A percentile compares a stretch with the other conserved stretches of the same genome.
Conservation (phyloP, 163 green algal species). For the Volvox carteri region DNA sequence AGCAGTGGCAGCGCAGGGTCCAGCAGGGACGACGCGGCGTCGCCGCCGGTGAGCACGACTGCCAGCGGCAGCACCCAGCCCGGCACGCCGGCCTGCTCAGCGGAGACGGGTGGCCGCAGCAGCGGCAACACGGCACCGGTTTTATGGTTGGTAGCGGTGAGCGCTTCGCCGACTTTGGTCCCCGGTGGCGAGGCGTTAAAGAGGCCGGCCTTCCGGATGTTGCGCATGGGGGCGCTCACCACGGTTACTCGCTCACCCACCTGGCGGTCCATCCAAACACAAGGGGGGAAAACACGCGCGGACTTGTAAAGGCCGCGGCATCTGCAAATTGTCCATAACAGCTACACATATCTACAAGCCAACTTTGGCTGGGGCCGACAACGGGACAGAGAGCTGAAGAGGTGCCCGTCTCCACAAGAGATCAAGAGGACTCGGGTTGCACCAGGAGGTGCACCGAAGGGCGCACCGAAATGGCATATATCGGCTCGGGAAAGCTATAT, state of each 20-base stretch:
- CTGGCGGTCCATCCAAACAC: too few species aligned
- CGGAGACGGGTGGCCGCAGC: conserved; percentile 61
- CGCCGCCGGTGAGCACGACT: conserved; percentile 75
- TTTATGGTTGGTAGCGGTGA: conserved; percentile 85
- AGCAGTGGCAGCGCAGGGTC: conserved; percentile 82
- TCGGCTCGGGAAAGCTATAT: too few species aligned
- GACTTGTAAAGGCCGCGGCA: too few species aligned
- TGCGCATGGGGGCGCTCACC: conserved; percentile 76
- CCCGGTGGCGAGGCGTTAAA: conserved; percentile 78
- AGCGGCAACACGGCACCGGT: conserved; percentile 68
- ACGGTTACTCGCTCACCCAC: conserved; percentile 83
- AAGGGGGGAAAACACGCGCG: too few species aligned
- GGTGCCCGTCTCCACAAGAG: too few species aligned
- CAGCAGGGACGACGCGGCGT: conserved; percentile 84
- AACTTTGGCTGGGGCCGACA: too few species aligned
- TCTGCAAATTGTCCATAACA: too few species aligned
- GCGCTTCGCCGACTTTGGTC: conserved; percentile 81
- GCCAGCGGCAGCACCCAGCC: conserved; percentile 80
- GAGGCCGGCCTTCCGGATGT: conserved; percentile 62
- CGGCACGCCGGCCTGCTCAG: conserved; percentile 65
- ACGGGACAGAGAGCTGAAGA: too few species aligned
- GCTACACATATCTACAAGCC: too few species aligned
- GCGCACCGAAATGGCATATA: too few species aligned
- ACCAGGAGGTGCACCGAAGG: too few species aligned
- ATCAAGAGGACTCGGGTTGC: too few species aligned